phyloP scores from a whole-genome alignment of 2,329 filamentous ascomycete species.

The Cordyceps farinosa region DNA sequence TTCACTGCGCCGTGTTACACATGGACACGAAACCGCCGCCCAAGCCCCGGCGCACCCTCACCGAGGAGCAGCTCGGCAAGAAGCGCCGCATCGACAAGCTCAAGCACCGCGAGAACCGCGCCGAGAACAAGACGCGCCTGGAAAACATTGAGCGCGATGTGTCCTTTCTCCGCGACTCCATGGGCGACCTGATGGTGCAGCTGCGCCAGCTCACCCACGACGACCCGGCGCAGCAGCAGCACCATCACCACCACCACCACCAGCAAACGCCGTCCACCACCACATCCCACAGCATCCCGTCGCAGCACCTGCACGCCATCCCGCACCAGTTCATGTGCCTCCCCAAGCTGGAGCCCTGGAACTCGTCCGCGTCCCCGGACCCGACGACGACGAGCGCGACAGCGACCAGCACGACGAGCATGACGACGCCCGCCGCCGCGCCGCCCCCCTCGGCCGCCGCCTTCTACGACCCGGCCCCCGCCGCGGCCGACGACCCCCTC shows the following conservation, averaged over 20 bases:
- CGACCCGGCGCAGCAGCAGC: not conserved
- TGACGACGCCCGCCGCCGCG: constrained; percentile 17
- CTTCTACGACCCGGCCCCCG: not conserved
- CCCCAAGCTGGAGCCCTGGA: not conserved
- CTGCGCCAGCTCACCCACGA: constrained; percentile 13
- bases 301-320: not conserved
- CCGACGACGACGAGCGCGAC: not conserved
- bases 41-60: constrained; percentile 19
- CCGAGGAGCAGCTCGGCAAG: constrained; percentile 26
- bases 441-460: not conserved
- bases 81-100: constrained; percentile 26
- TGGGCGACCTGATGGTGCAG: constrained; percentile 23
- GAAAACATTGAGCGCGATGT: constrained; percentile 28
- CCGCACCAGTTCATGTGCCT: not conserved
- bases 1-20: no score
- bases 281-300: not conserved
- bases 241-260: not conserved
- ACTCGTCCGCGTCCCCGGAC: not conserved
- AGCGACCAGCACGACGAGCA: constrained; percentile 2
- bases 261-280: not conserved
- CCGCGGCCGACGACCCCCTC: not conserved
- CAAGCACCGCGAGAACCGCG: constrained; percentile 27
- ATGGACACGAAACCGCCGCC: not conserved
- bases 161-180: constrained; percentile 23
- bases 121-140: constrained; percentile 26